phyloP scores from a whole-genome alignment of 108 stramenopile species.

The Nitzschia inconspicua region DNA sequence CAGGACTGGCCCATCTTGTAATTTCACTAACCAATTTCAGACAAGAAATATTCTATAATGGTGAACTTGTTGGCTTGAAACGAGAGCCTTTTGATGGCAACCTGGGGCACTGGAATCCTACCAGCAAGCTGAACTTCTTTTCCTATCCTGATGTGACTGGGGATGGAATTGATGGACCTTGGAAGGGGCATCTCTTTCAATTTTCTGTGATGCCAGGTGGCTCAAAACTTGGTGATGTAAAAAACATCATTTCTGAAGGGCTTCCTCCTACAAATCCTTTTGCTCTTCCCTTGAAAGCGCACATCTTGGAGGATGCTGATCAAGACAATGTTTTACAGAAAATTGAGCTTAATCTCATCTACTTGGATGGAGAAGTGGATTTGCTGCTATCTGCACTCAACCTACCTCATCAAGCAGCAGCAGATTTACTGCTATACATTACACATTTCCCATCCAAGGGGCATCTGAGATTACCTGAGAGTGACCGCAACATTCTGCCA shows the following conservation, averaged over 20 bases:
- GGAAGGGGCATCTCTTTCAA: constrained; percentile 24
- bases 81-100: constrained; percentile 20
- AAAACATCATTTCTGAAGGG: constrained; percentile 10
- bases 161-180: not conserved
- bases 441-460: constrained; percentile 18
- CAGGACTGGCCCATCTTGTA: constrained; percentile 18
- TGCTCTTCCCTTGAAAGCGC: not conserved
- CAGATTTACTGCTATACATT: constrained; percentile 16
- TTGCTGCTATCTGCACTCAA: not conserved
- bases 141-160: not conserved
- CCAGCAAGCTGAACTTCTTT: constrained; percentile 13
- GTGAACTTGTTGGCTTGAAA: not conserved
- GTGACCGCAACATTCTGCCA: not conserved
- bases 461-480: not conserved
- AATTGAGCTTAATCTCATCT: constrained; percentile 14
- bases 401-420: not conserved
- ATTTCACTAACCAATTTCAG: constrained; percentile 11
- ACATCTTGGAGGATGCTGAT: constrained; percentile 40
- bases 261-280: constrained; percentile 11
- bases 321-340: not conserved
- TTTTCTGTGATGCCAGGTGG: constrained; percentile 3
- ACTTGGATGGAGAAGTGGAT: constrained; percentile 12
- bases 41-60: constrained; percentile 35
- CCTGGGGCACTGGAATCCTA: constrained; percentile 24
- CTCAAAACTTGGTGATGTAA: not conserved